Base-by-base conservation (phyloP, 306 rosid species). In the Castanea mollissima region DNA sequence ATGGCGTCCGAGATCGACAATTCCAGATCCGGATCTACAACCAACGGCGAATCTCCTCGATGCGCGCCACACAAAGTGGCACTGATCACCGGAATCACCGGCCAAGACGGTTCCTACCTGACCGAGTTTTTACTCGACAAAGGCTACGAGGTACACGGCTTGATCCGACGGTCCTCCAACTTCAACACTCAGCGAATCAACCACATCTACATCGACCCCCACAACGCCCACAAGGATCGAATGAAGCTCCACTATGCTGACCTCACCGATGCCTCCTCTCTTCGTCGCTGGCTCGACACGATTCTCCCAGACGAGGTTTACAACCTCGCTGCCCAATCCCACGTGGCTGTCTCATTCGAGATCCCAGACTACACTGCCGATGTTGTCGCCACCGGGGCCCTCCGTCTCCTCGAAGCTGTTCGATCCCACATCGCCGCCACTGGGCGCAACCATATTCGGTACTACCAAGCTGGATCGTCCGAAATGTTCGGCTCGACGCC, bases 171-270 rank as follows among this genome's bases (percentile, higher is more conserved):
- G 54, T 93, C 99, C 14, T 95, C 99, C 29, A 95, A 95, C 81
- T 95, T 95, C 91, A 95, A 95, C 83, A 93, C 98, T 20, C 99
- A 95, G 75, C 87, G 99, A 55, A 95, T 95, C 90, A 92, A 95
- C 44, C 99, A 95, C 92, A 96, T 96, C 92, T 96, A 96, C 85
- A 91, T 96, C 63, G 99, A 96, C 16, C 99, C 99, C 12, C 99
- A 96, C 97, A 96, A 93, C 89, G 92, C 92, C 69, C 89, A 88
- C 88, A 96, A 96, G 91, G 98, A 97, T 1, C 90, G 86, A 12
- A 96, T 96, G 99, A 96, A 96, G 88, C 99, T 96, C 69, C 99
- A 96, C 93, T 96, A 91, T 60, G 98, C 99, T 12, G 99, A 96
- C 79, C 99, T 96, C 84, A 77, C 90, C 69, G 99, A 96, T 76